A percentile compares a stretch with the other conserved stretches of the same genome.
phyloP scores from a whole-genome alignment of 2,329 filamentous ascomycete genomes.

The Colletotrichum zoysiae region DNA sequence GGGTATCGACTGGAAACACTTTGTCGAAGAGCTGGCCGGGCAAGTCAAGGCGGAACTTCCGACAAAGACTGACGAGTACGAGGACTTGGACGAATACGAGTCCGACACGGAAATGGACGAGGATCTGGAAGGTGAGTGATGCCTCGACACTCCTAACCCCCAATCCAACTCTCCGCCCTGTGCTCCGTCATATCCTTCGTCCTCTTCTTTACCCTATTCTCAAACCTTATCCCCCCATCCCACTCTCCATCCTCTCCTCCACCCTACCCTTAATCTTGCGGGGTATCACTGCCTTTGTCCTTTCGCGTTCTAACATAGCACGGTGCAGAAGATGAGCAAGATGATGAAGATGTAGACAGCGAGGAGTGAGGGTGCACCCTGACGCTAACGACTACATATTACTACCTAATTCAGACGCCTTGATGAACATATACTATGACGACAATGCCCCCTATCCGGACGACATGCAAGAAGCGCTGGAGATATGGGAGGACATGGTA shows the following conservation, averaged over 20 bases:
- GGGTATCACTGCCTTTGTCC: not conserved
- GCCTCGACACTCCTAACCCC: too few species aligned
- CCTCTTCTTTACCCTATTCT: too few species aligned
- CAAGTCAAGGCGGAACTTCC: slow-evolving; percentile 39
- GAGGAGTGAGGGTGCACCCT: slow-evolving; percentile 14
- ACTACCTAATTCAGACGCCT: slow-evolving; percentile 12
- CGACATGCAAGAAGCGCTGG: slow-evolving; percentile 15
- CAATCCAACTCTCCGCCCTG: too few species aligned
- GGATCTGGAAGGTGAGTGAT: slow-evolving; percentile 34
- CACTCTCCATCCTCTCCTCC: too few species aligned
- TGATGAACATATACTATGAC: slow-evolving; percentile 13
- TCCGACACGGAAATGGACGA: slow-evolving; percentile 17
- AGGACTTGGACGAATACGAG: slow-evolving; percentile 12
- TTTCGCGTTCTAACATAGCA: slow-evolving; percentile 1
- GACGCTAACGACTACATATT: slow-evolving; percentile 17
- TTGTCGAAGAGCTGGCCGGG: slow-evolving; percentile 48
- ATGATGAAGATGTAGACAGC: slow-evolving; percentile 10
- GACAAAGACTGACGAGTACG: slow-evolving; percentile 1
- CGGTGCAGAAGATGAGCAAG: not conserved
- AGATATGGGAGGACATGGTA: slow-evolving; percentile 26
- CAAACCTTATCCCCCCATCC: too few species aligned
- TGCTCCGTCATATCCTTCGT: too few species aligned
- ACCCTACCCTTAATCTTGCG: too few species aligned
- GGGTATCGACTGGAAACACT: slow-evolving; percentile 53
- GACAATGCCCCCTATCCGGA: slow-evolving; percentile 21